Base-by-base conservation (phyloP, 345 rosid species). In the Populus davidiana region DNA sequence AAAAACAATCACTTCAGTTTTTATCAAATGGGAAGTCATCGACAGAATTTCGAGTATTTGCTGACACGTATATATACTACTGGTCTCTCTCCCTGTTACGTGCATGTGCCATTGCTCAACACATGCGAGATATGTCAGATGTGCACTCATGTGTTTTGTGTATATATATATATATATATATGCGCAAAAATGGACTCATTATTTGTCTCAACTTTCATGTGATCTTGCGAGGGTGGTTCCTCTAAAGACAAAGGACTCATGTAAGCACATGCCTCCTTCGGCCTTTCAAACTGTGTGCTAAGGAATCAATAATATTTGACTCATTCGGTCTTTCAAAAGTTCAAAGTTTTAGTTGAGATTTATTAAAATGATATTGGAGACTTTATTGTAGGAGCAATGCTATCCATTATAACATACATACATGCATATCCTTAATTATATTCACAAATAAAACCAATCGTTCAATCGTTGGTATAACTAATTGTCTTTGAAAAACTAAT, bases 31-130 rank as follows among this genome's bases (percentile, higher is more conserved):
- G 49, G 49, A 75, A 31, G 78, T 47, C 78, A 66, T 61, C 71
- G 77, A 33, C 77, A 75, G 63, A n/a, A 49, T 75, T 66, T 74
- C 13, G 61, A 52, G 62, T 12, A 20, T 17, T 31, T 12, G 27
- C 21, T 41, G 54, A 29, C 10, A 8, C 29, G 2, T 2, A 8
- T 5, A 73, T 17, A 9, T 9, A 39, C 12, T 43, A 43, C 47
- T 11, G 47, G 47, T 2, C 1, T 43, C 1, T 43, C 29, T 64
- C 29, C 29, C 69, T 43, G 27, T 14, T 41, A 27, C 67, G 67
- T 23, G 70, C 69, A 43, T 65, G 63, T 74, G 63, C 73, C 56
- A 49, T 47, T 47, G 61, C 61, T 21, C 25, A 54, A 11, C 29
- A n/a, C 63, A 59, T n/a, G 63, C 62, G 62, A 56, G 11, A 8